Evolutionary conservation across 306 rosid genomes (phyloP).

Genomic region (Hylodesmum podocarpum): DNA sequence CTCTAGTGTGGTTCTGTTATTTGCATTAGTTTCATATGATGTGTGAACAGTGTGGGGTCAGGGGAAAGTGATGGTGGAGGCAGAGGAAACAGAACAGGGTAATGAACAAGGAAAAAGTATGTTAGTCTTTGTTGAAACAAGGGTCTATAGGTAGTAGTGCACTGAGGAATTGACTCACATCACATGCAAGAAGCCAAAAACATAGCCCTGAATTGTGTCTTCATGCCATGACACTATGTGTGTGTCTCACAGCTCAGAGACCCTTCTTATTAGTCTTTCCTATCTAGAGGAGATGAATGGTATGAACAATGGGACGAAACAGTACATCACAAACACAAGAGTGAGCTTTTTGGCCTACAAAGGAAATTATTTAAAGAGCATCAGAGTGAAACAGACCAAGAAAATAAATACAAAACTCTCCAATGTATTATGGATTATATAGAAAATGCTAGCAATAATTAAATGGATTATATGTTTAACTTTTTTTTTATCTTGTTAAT

Average conservation of each 20-base stretch:
- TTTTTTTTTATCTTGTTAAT: no score
- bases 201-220: conserved; percentile 18
- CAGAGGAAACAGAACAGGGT: conserved; percentile 41
- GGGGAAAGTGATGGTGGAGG: conserved; percentile 48
- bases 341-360: conserved; percentile 25
- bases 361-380: neutral
- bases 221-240: neutral
- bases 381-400: neutral
- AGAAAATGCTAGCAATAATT: no score
- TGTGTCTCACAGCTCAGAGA: conserved; percentile 8
- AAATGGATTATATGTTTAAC: no score
- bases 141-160: conserved; percentile 22
- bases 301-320: conserved; percentile 35
- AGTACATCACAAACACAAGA: conserved; percentile 38
- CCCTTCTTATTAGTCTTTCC: neutral
- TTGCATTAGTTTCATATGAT: conserved; percentile 25
- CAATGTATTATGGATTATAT: no score
- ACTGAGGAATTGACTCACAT: conserved; percentile 29
- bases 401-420: no score
- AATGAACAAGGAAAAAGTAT: conserved; percentile 34
- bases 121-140: conserved; percentile 41
- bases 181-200: conserved; percentile 43
- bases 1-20: neutral
- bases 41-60: conserved; percentile 28
- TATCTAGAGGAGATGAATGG: conserved; percentile 9